Evolutionary conservation across 78 protist species (phyloP).

Genomic region (Guillardia theta): DNA sequence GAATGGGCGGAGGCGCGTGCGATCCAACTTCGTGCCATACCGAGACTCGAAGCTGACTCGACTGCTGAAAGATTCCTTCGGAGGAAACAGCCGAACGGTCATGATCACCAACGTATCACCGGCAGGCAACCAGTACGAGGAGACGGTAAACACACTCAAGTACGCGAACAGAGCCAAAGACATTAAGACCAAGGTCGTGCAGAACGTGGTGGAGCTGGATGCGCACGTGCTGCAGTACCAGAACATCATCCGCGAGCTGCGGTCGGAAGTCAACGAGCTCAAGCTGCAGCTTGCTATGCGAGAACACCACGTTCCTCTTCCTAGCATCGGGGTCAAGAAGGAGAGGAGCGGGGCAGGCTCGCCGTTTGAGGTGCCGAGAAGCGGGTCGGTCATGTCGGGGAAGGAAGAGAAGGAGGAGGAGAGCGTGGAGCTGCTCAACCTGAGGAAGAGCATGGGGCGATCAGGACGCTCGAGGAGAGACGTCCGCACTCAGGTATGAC

Average conservation of each 20-base stretch:
- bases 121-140: slow-evolving; percentile 60
- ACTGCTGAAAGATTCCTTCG: slow-evolving; percentile 86
- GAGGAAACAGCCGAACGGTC: slow-evolving; percentile 80
- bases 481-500: too few relatives aligned
- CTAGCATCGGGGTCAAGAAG: too few relatives aligned
- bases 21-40: slow-evolving; percentile 7
- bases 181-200: slow-evolving; percentile 53
- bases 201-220: slow-evolving; percentile 52
- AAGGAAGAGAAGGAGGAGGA: too few relatives aligned
- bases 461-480: too few relatives aligned
- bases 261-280: slow-evolving; percentile 51
- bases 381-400: too few relatives aligned
- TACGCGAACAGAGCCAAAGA: slow-evolving; percentile 65
- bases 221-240: slow-evolving; percentile 67
- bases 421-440: too few relatives aligned
- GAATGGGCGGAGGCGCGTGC: not conserved
- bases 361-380: too few relatives aligned
- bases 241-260: slow-evolving; percentile 62
- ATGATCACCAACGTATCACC: slow-evolving; percentile 83
- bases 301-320: too few relatives aligned
- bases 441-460: too few relatives aligned
- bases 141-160: slow-evolving; percentile 78
- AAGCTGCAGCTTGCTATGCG: slow-evolving; percentile 42
- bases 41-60: slow-evolving; percentile 93
- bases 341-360: too few relatives aligned